Base-by-base conservation (phyloP, 345 rosid species). In the Kandelia obovata region DNA sequence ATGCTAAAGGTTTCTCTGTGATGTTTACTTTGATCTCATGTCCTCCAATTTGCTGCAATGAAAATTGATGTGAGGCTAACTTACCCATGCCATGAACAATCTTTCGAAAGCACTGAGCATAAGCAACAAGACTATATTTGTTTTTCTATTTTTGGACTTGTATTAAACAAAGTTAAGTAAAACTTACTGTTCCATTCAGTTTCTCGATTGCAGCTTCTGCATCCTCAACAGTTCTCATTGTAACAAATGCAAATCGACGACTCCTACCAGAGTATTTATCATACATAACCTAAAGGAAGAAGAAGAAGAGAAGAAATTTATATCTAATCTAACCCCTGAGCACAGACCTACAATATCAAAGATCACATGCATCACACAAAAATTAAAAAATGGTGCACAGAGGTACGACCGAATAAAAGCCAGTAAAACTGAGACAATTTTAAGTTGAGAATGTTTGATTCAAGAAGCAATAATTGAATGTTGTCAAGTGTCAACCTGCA, bases 221-320 rank as follows among this genome's bases (percentile, higher is more conserved):
- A 83, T 94, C 96, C 73, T 88, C 96, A 37, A 81, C 80, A 20
- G 92, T 87, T 77, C 87, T 91, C 96, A 91, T 91, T 5, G 87
- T 89, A 49, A 87, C 97, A 70, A 91, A 94, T 52, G 90, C 97
- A 78, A 93, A 91, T 10, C 92, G 81, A 5, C 97, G 94, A 80
- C 96, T 91, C 74, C 88, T 79, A 62, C 87, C 84, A 0, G 86
- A 73, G 64, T 90, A 90, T 76, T 91, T 93, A 73, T 91, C 98
- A 83, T 83, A 88, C 89, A 89, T 91, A 53, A 91, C 96, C 96
- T 91, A 55, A 4, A 56, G 35, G 20, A 62, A 68, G 23, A n/a
- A 34, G 10, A 34, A 7, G 37, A 34, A 6, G 16, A 66, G 20
- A 69, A n/a, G 6, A 66, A 46, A 19, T 30, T 46, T 65, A 67